Conservation (phyloP, 176 grass and related monocot species). For the Echinochloa phyllopogon region DNA sequence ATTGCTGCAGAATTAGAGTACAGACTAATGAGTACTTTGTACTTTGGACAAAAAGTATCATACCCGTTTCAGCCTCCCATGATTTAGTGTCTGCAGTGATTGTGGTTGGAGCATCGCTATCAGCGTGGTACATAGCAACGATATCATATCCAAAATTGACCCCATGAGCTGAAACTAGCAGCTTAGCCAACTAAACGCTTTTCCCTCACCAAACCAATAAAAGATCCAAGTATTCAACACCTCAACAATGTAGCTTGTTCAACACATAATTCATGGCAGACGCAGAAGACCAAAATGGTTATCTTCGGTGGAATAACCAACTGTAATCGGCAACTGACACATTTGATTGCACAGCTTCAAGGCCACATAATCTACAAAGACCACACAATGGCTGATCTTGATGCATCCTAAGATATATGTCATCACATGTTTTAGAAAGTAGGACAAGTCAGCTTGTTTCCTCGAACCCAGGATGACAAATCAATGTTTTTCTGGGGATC, state of each 20-base stretch:
- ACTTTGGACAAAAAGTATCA: slow-evolving; percentile 41
- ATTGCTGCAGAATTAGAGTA: neutral
- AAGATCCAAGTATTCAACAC: slow-evolving; percentile 24
- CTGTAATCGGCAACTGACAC: slow-evolving; percentile 1
- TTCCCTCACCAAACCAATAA: slow-evolving; percentile 5
- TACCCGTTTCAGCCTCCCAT: slow-evolving; percentile 43
- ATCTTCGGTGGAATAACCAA: neutral
- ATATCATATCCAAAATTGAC: slow-evolving; percentile 27
- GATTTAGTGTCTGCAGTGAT: neutral
- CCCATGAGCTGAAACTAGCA: slow-evolving; percentile 24
- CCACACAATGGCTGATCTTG: neutral
- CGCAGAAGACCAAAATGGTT: slow-evolving; percentile 24
- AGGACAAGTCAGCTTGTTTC: neutral
- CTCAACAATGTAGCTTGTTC: neutral
- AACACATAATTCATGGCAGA: neutral
- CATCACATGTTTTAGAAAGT: slow-evolving; percentile 18
- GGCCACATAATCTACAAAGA: slow-evolving; percentile 13
- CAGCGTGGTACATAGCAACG: slow-evolving; percentile 9
- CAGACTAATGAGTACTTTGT: neutral
- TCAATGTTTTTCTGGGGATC: neutral
- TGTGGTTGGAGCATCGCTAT: slow-evolving; percentile 34
- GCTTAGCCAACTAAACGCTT: slow-evolving; percentile 39
- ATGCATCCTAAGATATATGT: slow-evolving; percentile 7
- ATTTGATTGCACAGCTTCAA: slow-evolving; percentile 16
- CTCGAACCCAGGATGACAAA: slow-evolving; percentile 10